Conservation (phyloP, 768 basidiomycete genomes). For the Phanerochaete sordida region DNA sequence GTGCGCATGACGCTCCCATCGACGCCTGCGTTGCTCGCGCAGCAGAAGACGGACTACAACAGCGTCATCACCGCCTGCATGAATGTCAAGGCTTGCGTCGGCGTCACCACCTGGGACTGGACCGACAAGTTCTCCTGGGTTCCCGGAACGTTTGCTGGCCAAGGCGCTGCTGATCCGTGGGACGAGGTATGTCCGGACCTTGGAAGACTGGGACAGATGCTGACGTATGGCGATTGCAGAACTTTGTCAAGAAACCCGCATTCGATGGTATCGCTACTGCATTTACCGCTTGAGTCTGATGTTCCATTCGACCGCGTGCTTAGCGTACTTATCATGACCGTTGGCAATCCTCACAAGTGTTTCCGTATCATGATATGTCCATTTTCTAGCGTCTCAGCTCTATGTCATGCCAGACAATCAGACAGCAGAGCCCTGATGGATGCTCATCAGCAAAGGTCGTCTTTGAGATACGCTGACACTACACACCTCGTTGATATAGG, state of each 20-base stretch:
- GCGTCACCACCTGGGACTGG: conserved; percentile 40
- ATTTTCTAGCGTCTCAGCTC: not conserved
- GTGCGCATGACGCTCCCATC: conserved; percentile 57
- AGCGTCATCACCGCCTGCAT: conserved; percentile 54
- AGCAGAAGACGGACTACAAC: conserved; percentile 57
- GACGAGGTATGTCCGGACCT: conserved; percentile 23
- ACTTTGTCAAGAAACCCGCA: conserved; percentile 22
- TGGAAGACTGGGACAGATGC: not conserved
- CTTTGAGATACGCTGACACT: not conserved
- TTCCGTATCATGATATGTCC: not conserved
- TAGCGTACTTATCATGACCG: not conserved
- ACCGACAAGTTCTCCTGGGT: conserved; percentile 40
- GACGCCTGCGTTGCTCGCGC: conserved; percentile 43
- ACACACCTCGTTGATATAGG: conserved; percentile 49
- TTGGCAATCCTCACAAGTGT: not conserved
- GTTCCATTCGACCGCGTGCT: not conserved
- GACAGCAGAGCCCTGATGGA: not conserved
- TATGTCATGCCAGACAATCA: not conserved
- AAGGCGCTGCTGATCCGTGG: conserved; percentile 30
- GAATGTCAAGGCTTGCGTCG: conserved; percentile 32
- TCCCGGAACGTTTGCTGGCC: conserved; percentile 28
- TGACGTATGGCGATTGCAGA: conserved; percentile 11
- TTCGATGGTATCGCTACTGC: conserved; percentile 23
- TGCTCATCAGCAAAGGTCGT: not conserved
- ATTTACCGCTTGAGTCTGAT: not conserved